phyloP scores from a whole-genome alignment of 306 rosid genomes.

The Fragaria nilgerrensis region DNA sequence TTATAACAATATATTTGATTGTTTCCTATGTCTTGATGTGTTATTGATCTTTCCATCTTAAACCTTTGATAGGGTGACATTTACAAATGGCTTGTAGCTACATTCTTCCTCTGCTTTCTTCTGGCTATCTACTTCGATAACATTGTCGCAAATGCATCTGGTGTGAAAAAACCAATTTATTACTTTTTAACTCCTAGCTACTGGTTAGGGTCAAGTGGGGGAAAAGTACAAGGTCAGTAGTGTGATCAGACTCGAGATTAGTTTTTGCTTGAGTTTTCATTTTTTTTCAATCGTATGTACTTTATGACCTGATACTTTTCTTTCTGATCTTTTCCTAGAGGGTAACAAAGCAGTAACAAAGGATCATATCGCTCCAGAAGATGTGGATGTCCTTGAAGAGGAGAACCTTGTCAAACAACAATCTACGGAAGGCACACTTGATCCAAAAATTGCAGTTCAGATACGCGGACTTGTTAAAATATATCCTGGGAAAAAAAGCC shows the following conservation, averaged over 20 bases:
- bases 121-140: conserved; percentile 86
- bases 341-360: conserved; percentile 44
- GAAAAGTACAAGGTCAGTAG: conserved; percentile 57
- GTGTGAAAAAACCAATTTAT: conserved; percentile 68
- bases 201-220: conserved; percentile 76
- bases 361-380: conserved; percentile 59
- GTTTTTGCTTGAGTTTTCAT: conserved; percentile 13
- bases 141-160: conserved; percentile 73
- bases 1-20: neutral
- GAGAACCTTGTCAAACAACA: conserved; percentile 63
- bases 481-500: conserved; percentile 52
- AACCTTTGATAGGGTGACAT: conserved; percentile 59
- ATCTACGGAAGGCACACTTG: conserved; percentile 39
- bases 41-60: conserved; percentile 13
- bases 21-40: neutral
- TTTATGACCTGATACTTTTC: conserved; percentile 19
- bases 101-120: conserved; percentile 71
- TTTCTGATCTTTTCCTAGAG: conserved; percentile 36
- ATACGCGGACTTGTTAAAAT: conserved; percentile 73
- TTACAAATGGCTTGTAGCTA: conserved; percentile 62
- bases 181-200: conserved; percentile 72
- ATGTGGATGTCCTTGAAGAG: conserved; percentile 85
- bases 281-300: neutral
- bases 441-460: conserved; percentile 71
- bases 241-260: conserved; percentile 6